These are phyloP conservation scores for Penicillium desertorum DNA, from an alignment of 495 filamentous ascomycete genomes.

Conservation along the genomic window DNA sequence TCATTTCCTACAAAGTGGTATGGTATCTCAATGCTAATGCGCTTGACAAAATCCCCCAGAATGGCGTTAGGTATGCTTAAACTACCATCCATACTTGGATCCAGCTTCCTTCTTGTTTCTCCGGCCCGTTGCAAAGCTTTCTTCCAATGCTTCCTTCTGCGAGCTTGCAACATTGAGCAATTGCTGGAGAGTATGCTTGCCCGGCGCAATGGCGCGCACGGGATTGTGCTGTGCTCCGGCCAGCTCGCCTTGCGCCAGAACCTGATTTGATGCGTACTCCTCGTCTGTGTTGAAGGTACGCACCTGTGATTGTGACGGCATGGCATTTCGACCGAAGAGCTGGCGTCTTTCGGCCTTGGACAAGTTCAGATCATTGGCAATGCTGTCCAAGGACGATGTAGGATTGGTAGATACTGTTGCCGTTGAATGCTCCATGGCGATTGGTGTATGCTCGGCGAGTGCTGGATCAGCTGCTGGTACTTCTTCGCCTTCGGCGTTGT, in stretches of 20 bases:
- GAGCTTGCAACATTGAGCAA: slow-evolving; percentile 75
- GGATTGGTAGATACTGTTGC: slow-evolving; percentile 23
- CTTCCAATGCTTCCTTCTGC: slow-evolving; percentile 82
- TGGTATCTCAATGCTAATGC: slow-evolving; percentile 20
- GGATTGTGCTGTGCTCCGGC: slow-evolving; percentile 75
- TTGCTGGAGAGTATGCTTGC: slow-evolving; percentile 85
- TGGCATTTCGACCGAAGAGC: slow-evolving; percentile 68
- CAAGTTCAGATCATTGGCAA: slow-evolving; percentile 73
- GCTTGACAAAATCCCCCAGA: slow-evolving; percentile 5
- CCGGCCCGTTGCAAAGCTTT: slow-evolving; percentile 76
- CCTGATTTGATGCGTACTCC: slow-evolving; percentile 83
- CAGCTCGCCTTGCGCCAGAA: slow-evolving; percentile 46
- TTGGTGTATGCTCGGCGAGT: slow-evolving; percentile 20
- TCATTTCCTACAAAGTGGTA: slow-evolving; percentile 3
- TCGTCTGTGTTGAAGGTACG: slow-evolving; percentile 81
- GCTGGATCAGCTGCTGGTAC: slow-evolving; percentile 24
- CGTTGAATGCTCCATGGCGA: slow-evolving; percentile 14
- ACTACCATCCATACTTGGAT: slow-evolving; percentile 78
- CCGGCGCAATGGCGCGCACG: slow-evolving; percentile 78
- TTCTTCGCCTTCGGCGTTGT: slow-evolving; percentile 34
- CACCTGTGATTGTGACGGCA: slow-evolving; percentile 46
- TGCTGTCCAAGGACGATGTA: slow-evolving; percentile 48
- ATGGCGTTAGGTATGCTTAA: slow-evolving; percentile 1
- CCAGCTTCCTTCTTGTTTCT: slow-evolving; percentile 77
- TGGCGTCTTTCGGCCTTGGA: slow-evolving; percentile 71